Conservation (phyloP, 2,329 filamentous ascomycete species). For the Davidsoniella australis region DNA sequence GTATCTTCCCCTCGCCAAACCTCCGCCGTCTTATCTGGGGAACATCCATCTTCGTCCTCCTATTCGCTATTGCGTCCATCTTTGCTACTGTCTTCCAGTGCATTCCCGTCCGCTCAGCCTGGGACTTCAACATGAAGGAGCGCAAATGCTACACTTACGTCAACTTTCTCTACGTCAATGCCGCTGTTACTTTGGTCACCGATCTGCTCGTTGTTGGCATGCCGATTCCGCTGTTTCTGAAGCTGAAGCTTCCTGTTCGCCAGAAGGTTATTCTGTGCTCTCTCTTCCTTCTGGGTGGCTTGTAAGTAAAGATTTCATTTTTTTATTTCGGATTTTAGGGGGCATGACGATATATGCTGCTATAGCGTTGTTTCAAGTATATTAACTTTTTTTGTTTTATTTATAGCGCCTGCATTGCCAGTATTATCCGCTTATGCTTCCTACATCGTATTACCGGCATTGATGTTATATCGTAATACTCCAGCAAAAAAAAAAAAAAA, state of each 20-base stretch:
- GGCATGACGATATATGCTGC: conserved; percentile 7
- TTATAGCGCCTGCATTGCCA: conserved; percentile 17
- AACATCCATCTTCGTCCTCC: conserved; percentile 15
- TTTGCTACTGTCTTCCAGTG: conserved; percentile 18
- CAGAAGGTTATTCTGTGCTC: conserved; percentile 17
- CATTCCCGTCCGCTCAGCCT: conserved; percentile 16
- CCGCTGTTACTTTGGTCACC: conserved; percentile 17
- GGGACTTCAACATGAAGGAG: conserved; percentile 15
- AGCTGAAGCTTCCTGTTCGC: conserved; percentile 15
- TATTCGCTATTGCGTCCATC: conserved; percentile 17
- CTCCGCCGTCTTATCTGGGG: conserved; percentile 17
- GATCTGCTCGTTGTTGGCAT: conserved; percentile 18
- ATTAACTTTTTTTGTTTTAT: background rate
- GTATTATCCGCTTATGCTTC: conserved; percentile 16
- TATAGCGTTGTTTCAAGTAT: background rate
- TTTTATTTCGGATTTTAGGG: conserved; percentile 19
- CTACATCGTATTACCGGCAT: conserved; percentile 15
- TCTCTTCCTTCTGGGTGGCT: conserved; percentile 18
- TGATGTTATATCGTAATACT: too few relatives aligned
- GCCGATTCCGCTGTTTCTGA: conserved; percentile 19
- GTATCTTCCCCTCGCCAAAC: conserved; percentile 18
- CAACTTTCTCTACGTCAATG: conserved; percentile 17
- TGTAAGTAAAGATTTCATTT: conserved; percentile 17
- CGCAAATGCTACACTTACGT: conserved; percentile 17
- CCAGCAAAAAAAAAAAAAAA: background rate